Percentiles rank a stretch among this genome's conserved stretches.
phyloP scores from a whole-genome alignment of 2,329 filamentous ascomycete genomes.

The Phaeophleospora eucalypticola region DNA sequence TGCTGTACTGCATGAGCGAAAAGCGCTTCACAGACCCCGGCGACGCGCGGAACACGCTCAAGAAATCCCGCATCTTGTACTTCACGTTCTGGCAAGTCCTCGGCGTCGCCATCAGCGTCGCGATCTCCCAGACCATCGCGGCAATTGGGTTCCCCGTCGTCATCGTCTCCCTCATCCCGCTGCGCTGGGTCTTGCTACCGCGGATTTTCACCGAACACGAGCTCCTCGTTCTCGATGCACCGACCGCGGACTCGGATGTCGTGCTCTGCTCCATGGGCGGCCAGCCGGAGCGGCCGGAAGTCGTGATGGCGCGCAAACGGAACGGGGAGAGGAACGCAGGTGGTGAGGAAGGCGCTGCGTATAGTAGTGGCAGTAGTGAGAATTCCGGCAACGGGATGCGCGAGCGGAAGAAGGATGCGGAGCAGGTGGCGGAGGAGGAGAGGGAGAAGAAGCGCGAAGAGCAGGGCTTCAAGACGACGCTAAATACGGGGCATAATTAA shows the following conservation, averaged over 20 bases:
- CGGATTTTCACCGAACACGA: slow-evolving; percentile 48
- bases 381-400: slow-evolving; percentile 17
- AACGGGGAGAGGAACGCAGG: slow-evolving; percentile 19
- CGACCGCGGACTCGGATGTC: slow-evolving; percentile 52
- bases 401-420: slow-evolving; percentile 24
- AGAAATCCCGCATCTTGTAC: slow-evolving; percentile 43
- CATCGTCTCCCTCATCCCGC: slow-evolving; percentile 54
- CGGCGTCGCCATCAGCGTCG: slow-evolving; percentile 52
- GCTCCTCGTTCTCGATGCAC: slow-evolving; percentile 49
- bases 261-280: slow-evolving; percentile 53
- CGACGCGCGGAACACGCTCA: slow-evolving; percentile 45
- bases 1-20: slow-evolving; percentile 48
- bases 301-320: slow-evolving; percentile 25
- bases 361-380: slow-evolving; percentile 16
- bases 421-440: slow-evolving; percentile 17
- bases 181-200: slow-evolving; percentile 50
- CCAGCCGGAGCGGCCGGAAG: slow-evolving; percentile 39
- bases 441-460: slow-evolving; percentile 15
- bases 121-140: slow-evolving; percentile 57
- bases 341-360: slow-evolving; percentile 23
- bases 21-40: slow-evolving; percentile 44
- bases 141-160: slow-evolving; percentile 58
- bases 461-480: slow-evolving; percentile 20
- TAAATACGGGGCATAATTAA: slow-evolving; percentile 22
- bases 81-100: slow-evolving; percentile 52